Conservation (phyloP, 108 stramenopile genomes). For the Fragilaria radians region DNA sequence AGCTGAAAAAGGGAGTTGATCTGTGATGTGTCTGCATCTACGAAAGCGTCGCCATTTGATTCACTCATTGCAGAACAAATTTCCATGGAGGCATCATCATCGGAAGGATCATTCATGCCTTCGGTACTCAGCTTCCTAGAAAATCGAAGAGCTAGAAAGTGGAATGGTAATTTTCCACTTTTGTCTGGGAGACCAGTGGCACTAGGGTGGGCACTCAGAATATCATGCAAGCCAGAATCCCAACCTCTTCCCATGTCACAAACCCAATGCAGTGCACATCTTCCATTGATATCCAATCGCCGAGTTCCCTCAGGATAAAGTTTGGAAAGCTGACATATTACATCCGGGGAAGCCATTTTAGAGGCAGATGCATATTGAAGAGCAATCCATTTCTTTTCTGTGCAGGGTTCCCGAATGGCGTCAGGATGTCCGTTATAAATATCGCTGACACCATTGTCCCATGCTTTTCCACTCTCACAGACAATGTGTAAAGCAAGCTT, state of each 20-base stretch:
- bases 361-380: constrained; percentile 38
- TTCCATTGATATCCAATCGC: constrained; percentile 19
- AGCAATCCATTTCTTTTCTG: constrained; percentile 33
- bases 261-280: constrained; percentile 42
- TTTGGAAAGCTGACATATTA: constrained; percentile 23
- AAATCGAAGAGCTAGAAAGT: constrained; percentile 38
- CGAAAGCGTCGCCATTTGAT: no score
- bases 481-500: constrained; percentile 64
- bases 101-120: no score
- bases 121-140: no score
- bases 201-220: constrained; percentile 63
- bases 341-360: constrained; percentile 2
- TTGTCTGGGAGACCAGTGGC: constrained; percentile 32
- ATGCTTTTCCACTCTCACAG: constrained; percentile 51
- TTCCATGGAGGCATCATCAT: no score
- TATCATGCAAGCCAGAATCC: constrained; percentile 29
- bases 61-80: no score
- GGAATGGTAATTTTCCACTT: constrained; percentile 54
- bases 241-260: constrained; percentile 21
- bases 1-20: no score
- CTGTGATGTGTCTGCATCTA: no score
- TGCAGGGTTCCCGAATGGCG: constrained; percentile 34
- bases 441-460: constrained; percentile 29
- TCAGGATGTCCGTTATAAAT: constrained; percentile 37
- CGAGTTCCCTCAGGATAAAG: constrained; percentile 29